Conservation (phyloP, 192 early-diverging fungal genomes). For the Allomyces javanicus region DNA sequence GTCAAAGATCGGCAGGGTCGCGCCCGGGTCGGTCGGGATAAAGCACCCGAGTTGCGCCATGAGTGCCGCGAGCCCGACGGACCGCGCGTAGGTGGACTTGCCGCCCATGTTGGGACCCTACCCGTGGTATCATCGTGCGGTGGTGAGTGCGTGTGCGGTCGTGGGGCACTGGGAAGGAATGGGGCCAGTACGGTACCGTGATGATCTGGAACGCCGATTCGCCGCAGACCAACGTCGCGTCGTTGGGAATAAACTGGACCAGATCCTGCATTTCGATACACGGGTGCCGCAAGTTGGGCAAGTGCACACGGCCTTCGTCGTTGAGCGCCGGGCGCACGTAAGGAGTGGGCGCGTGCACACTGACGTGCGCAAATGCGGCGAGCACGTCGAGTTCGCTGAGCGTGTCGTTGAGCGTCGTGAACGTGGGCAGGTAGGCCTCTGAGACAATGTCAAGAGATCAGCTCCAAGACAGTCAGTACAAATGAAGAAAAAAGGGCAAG, state of each 20-base stretch:
- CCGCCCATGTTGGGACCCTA: conserved; percentile 94
- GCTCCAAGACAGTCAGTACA: too few relatives aligned
- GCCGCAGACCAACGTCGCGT: conserved; percentile 53
- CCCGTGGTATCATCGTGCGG: too few relatives aligned
- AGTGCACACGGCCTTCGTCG: conserved; percentile 41
- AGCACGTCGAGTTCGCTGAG: conserved; percentile 77
- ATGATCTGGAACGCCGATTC: conserved; percentile 68
- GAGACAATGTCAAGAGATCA: neutral
- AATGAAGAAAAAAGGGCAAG: too few relatives aligned
- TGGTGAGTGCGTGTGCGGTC: too few relatives aligned
- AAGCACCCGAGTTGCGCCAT: conserved; percentile 92
- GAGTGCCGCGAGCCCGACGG: conserved; percentile 77
- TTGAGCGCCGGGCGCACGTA: conserved; percentile 63
- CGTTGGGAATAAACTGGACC: conserved; percentile 86
- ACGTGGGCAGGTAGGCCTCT: conserved; percentile 55
- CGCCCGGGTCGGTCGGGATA: conserved; percentile 60
- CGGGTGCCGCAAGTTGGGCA: conserved; percentile 66
- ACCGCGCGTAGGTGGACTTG: conserved; percentile 91
- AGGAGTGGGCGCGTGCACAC: conserved; percentile 59
- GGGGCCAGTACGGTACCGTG: too few relatives aligned
- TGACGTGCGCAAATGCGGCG: conserved; percentile 69
- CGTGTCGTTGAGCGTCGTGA: conserved; percentile 54
- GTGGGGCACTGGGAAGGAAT: too few relatives aligned
- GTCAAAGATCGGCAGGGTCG: conserved; percentile 57
- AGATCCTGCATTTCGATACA: conserved; percentile 83